Evolutionary conservation across 2,329 filamentous ascomycete species (phyloP).

Genomic region (Ophiocordyceps camponoti-rufipedis): DNA sequence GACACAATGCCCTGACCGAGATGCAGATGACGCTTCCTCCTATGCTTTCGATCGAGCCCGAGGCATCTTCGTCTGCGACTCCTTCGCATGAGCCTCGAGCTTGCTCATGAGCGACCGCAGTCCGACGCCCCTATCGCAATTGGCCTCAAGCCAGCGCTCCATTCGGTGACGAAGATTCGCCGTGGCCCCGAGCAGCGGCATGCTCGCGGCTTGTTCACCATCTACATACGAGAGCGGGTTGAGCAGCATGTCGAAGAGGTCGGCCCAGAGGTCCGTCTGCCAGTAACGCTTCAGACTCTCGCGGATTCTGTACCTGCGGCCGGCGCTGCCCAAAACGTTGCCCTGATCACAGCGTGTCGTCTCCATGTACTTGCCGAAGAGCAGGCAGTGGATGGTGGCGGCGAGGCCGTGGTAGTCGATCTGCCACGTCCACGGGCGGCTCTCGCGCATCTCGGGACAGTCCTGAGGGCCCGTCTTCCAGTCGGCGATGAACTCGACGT

Average conservation of each 20-base stretch:
- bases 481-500: conserved; percentile 76
- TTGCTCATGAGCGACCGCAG: conserved; percentile 53
- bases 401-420: conserved; percentile 92
- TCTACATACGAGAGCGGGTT: conserved; percentile 58
- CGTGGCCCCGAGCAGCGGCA: conserved; percentile 63
- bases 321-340: conserved; percentile 32
- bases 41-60: neutral
- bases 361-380: conserved; percentile 93
- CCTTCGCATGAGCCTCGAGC: conserved; percentile 31
- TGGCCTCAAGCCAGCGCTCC: conserved; percentile 65
- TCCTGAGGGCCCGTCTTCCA: conserved; percentile 81
- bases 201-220: conserved; percentile 41
- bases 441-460: conserved; percentile 89
- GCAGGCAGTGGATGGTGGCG: conserved; percentile 67
- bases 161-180: conserved; percentile 52
- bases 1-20: no score
- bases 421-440: conserved; percentile 91
- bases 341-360: conserved; percentile 41
- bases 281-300: conserved; percentile 88
- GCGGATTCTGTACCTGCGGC: conserved; percentile 58
- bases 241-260: conserved; percentile 68
- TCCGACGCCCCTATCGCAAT: conserved; percentile 64
- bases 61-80: conserved; percentile 9
- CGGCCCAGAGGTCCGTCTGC: conserved; percentile 81
- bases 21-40: neutral